Base-by-base conservation (phyloP, 2,329 filamentous ascomycete species). In the Penicillium polonicum region DNA sequence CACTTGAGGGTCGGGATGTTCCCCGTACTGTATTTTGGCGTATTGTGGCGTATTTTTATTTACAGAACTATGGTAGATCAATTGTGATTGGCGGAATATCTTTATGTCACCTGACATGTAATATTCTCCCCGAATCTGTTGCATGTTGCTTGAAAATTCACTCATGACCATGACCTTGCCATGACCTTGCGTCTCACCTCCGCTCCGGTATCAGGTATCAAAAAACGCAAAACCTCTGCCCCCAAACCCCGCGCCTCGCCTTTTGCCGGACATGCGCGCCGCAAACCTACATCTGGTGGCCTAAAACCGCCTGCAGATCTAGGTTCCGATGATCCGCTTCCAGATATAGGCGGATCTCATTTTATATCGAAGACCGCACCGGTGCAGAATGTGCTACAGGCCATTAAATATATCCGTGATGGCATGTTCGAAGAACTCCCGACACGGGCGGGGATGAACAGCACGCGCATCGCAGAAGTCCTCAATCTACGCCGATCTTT, bases 391-490 rank as follows among this genome's bases (percentile, higher is more conserved):
- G 80, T 85, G 5, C 72, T 78, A 8, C 79, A 83, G 62, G 82
- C 82, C 13, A 79, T 87, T 36, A 70, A 77, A 49, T 77, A 85
- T 68, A 79, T 85, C 35, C 78, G 76, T 23, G 72, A 72, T 15
- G 76, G 73, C 31, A 84, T 84, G 76, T 88, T 87, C 64, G 79
- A 79, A 50, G 74, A 80, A 12, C 73, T 88, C 19, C 85, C 85
- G 0, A 73, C 73, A 21, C 76, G 79, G 10, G 78, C 83, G 0
- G 85, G 85, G 4, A 86, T 88, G 84, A 85, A 83, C 66, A 85
- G 83, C 58, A 82, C 79, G 9, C 79, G 82, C 10, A 86, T 86
- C 45, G 80, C 84, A 5, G 80, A 85, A 60, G 79, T 86, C 2
- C 71, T 88, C 50, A 85, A 85, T 52, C 80, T 82, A 59, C 79